Percentiles rank a stretch among this genome's conserved stretches.
phyloP scores from a whole-genome alignment of 441 rosid species.

The Viola pubescens region DNA sequence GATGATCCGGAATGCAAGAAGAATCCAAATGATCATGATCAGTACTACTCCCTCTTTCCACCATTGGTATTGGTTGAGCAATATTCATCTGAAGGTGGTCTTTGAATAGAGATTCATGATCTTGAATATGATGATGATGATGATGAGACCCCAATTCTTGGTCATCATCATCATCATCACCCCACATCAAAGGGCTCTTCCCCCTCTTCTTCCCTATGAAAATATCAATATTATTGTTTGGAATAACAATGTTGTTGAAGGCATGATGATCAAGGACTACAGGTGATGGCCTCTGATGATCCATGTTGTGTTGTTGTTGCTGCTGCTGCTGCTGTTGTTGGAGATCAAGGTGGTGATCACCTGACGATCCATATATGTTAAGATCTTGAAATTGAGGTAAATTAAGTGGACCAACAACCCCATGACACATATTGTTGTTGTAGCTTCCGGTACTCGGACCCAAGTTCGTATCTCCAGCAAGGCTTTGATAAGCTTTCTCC shows the following conservation, averaged over 20 bases:
- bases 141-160: slow-evolving; percentile 36
- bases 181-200: slow-evolving; percentile 68
- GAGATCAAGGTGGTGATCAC: slow-evolving; percentile 38
- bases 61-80: slow-evolving; percentile 38
- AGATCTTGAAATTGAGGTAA: slow-evolving; percentile 88
- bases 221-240: slow-evolving; percentile 25
- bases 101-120: slow-evolving; percentile 31
- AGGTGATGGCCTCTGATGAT: slow-evolving; percentile 29
- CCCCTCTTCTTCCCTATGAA: slow-evolving; percentile 65
- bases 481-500: slow-evolving; percentile 92
- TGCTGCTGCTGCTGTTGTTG: no score
- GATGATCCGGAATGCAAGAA: slow-evolving; percentile 46
- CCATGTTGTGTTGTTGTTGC: slow-evolving; percentile 40
- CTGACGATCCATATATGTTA: slow-evolving; percentile 52
- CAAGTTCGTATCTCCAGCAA: slow-evolving; percentile 55
- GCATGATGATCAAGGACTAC: slow-evolving; percentile 18
- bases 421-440: slow-evolving; percentile 41
- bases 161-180: slow-evolving; percentile 54
- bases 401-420: slow-evolving; percentile 37
- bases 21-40: slow-evolving; percentile 18
- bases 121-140: slow-evolving; percentile 25
- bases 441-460: slow-evolving; percentile 29
- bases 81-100: slow-evolving; percentile 36
- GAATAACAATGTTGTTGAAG: slow-evolving; percentile 21
- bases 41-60: slow-evolving; percentile 4